Base-by-base conservation (phyloP, 2,329 filamentous ascomycete genomes). In the Calonectria henricotiae region DNA sequence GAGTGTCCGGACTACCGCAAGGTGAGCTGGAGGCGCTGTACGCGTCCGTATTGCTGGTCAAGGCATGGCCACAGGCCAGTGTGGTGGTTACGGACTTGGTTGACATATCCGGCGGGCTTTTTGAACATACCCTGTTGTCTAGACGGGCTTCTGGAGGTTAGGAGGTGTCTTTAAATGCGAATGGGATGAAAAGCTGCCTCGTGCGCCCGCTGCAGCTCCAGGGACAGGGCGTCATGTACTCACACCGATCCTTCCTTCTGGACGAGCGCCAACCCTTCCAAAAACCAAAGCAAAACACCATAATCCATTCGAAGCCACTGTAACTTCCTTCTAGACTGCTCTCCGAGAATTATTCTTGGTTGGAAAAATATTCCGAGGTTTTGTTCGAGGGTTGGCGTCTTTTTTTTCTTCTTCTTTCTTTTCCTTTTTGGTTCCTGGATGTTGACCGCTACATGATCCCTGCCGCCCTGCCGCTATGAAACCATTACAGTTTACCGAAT, bases 31-130 rank as follows among this genome's bases (percentile, higher is more conserved):
- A 54, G 35, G 49, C 51, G 25, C 62, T 73, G 51, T 67, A 60
- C 27, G 67, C 66, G 20, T 69, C 69, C 44, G 66, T 30, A 61
- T 66, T 39, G 51, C 68, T 75, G 68, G 62, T 75, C 51, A 77
- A 73, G 58, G 41, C 63, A 62, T 78, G 76, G 23, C 78, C 78
- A 46, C 78, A 79, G 65, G 78, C 75, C 75, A 79, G 23, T 5
- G 51, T 74, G 23, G 66, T 78, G 13, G 78, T 79, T 60, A 65
- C 73, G 71, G 74, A 66, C 17, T 62, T 73, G 62, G 61, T 66
- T 67, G 78, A 79, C 77, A 79, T 79, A n/a, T 23, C 23, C 13
- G 41, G 7, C 7, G 23, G 13, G 8, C 61, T 47, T 20, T 62
- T 60, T 27, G 55, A 25, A 15, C 47, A 41, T 17, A 32, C 25